These are phyloP conservation scores for Scheffersomyces lignosus DNA, from an alignment of 805 yeast genomes.

Conservation along the genomic window DNA sequence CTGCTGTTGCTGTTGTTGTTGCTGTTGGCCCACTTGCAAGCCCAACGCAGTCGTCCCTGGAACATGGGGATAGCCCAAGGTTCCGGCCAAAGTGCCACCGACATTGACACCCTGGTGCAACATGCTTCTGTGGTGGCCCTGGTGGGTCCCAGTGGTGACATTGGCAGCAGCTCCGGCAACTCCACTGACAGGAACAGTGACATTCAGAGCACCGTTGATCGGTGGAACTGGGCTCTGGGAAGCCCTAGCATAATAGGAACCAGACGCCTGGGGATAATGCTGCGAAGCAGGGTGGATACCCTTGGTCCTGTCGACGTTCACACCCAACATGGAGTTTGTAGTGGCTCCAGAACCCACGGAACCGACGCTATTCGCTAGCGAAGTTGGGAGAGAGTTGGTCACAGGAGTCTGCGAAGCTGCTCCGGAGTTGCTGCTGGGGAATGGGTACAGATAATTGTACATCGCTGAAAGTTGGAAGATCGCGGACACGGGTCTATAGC, in stretches of 20 bases:
- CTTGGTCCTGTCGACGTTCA: slow-evolving; percentile 1
- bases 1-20: slow-evolving; percentile 11
- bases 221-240: slow-evolving; percentile 4
- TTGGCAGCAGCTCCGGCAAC: background rate
- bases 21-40: slow-evolving; percentile 6
- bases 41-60: slow-evolving; percentile 2
- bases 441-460: background rate
- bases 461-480: background rate
- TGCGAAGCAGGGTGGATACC: slow-evolving; percentile 6
- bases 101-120: background rate
- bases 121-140: slow-evolving; percentile 1
- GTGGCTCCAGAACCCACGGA: too few species aligned
- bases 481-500: too few species aligned
- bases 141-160: slow-evolving; percentile 1
- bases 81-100: slow-evolving; percentile 2
- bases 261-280: slow-evolving; percentile 3
- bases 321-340: background rate
- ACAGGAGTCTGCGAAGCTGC: slow-evolving; percentile 2
- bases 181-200: background rate
- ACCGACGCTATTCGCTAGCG: too few species aligned
- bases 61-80: slow-evolving; percentile 1
- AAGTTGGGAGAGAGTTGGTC: background rate
- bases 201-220: background rate
- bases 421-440: slow-evolving; percentile 3
- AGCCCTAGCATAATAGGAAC: slow-evolving; percentile 3